Evolutionary conservation across 306 rosid species (phyloP), one percentile per base, ranked within the genome.

Genomic region (Casuarina cunninghamiana): DNA sequence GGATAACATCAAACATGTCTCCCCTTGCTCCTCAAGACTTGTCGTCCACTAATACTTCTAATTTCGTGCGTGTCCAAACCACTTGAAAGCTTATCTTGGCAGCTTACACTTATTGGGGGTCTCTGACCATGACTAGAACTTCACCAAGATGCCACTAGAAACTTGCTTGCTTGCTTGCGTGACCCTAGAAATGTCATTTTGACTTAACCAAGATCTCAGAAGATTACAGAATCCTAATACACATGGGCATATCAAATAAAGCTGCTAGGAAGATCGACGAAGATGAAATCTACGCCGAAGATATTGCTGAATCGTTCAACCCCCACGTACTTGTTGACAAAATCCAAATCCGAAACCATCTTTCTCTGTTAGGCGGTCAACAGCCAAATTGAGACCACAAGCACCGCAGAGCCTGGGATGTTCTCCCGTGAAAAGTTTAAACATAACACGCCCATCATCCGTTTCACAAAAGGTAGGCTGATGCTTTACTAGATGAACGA

Each of bases 161-260:
- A 61, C 44, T 48, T 49, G 35, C 13, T 37, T 10, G 17, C 70
- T 39, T 16, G 45, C 8, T 6, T 65, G 62, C 58, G 66, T 11
- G 37, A 46, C 41, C 48, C 61, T 10, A 15, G 12, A 10, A 38
- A 41, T 35, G 42, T 53, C 42, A 77, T 76, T 69, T 12, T 39
- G 16, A 79, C 32, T 74, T 19, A 32, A 38, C 72, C 12, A 43
- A 66, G 68, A 72, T 77, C 21, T n/a, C 35, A 57, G 84, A 85
- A 82, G 70, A 74, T 85, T 62, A 60, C 65, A 86, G 46, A 77
- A 86, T 86, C 88, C 84, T 81, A 75, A 78, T 43, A 80, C 90
- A 89, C 92, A 87, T 87, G 90, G 57, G 76, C 77, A 60, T 75
- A 87, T 84, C 86, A 75, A 53, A 70, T 69, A 76, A 49, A 62